Evolutionary conservation across 208 protist species (phyloP).

Genomic region (Giardia duodenalis): DNA sequence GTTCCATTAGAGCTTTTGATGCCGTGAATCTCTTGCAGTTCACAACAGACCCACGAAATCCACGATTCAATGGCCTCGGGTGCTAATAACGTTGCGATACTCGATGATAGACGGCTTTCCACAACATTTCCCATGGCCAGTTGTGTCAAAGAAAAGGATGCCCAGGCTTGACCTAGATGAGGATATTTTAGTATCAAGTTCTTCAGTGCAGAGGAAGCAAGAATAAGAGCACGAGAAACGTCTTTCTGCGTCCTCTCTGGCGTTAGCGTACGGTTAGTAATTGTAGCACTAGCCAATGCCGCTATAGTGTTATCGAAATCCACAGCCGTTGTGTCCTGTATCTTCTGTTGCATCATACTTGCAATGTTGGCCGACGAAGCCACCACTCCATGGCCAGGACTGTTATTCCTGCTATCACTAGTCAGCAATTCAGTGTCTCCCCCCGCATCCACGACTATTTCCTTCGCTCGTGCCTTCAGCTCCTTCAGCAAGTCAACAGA

Average conservation of each 20-base stretch:
- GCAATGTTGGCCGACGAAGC: no score
- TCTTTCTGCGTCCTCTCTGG: neutral
- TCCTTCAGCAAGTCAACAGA: neutral
- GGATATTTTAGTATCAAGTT: neutral
- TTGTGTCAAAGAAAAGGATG: neutral
- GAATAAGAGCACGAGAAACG: neutral
- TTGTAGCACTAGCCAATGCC: neutral
- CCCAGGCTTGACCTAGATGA: neutral
- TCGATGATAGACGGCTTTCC: neutral
- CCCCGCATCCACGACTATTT: neutral
- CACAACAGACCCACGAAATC: neutral
- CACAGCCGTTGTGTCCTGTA: neutral
- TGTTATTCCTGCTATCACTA: neutral
- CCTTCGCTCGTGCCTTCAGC: neutral
- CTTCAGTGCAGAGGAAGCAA: neutral
- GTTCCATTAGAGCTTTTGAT: neutral
- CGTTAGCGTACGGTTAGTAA: neutral
- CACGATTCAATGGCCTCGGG: neutral
- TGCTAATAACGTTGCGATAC: neutral
- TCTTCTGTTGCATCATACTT: no score
- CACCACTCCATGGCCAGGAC: neutral
- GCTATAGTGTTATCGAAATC: neutral
- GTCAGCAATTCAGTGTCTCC: neutral
- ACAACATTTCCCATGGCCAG: neutral
- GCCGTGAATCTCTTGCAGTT: neutral